These are phyloP conservation scores for Ophiostoma angusticollis DNA, from an alignment of 2,329 filamentous ascomycete genomes.

Conservation along the genomic window DNA sequence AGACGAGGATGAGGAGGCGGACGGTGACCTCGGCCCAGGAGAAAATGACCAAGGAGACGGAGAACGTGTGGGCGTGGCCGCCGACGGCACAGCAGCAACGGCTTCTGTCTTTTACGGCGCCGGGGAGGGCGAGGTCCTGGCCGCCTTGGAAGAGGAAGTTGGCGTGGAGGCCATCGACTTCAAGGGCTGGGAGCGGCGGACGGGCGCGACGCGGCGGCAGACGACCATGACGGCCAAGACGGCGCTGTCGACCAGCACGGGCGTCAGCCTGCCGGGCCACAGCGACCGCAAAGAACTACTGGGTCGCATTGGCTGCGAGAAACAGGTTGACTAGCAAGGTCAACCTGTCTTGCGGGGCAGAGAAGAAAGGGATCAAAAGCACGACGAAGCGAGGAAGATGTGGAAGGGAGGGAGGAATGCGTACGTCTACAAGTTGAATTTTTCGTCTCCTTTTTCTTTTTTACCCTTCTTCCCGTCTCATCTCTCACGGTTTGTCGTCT, in stretches of 20 bases:
- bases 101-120: too few relatives aligned
- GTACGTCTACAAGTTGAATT: too few relatives aligned
- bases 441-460: background rate
- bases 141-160: constrained; percentile 67
- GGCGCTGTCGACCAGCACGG: constrained; percentile 32
- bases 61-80: too few relatives aligned
- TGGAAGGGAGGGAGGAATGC: constrained; percentile 4
- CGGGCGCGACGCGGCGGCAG: constrained; percentile 38
- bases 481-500: background rate
- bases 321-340: constrained; percentile 41
- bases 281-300: constrained; percentile 71
- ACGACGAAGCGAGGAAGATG: background rate
- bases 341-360: background rate
- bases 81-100: too few relatives aligned
- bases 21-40: constrained; percentile 49
- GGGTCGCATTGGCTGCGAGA: constrained; percentile 72
- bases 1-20: constrained; percentile 39
- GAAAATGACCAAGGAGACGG: too few relatives aligned
- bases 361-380: background rate
- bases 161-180: constrained; percentile 60
- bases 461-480: background rate
- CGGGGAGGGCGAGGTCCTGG: constrained; percentile 35
- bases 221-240: background rate
- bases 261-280: constrained; percentile 55
- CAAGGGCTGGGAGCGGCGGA: constrained; percentile 47